Evolutionary conservation across 768 basidiomycete genomes (phyloP).

Genomic region (Suillus decipiens): DNA sequence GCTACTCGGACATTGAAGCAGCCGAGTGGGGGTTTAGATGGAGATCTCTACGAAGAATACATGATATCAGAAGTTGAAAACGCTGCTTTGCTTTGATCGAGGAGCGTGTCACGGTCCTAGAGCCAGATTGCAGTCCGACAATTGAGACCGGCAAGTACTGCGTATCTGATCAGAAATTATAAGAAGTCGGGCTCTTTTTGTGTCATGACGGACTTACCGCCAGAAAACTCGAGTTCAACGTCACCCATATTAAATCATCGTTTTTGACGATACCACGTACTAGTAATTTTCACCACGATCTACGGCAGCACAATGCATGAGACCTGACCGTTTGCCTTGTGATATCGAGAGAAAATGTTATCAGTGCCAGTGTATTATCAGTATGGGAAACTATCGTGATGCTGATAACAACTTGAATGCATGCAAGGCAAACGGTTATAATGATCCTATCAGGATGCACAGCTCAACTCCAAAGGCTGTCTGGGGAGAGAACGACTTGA

Average conservation of each 20-base stretch:
- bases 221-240: background rate
- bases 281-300: background rate
- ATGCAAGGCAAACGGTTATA: background rate
- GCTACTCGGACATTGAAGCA: slow-evolving; percentile 6
- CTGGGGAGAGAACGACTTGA: background rate
- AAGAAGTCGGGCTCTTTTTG: background rate
- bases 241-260: too few species aligned
- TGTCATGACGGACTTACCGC: background rate
- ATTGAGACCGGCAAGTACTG: background rate
- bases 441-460: background rate
- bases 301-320: background rate
- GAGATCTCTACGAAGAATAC: slow-evolving; percentile 6
- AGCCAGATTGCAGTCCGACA: background rate
- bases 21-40: slow-evolving; percentile 6
- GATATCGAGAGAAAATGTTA: background rate
- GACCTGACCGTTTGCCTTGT: background rate
- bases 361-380: background rate
- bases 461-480: background rate
- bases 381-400: background rate
- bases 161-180: slow-evolving; percentile 1
- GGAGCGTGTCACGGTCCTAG: background rate
- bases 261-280: background rate
- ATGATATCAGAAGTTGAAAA: slow-evolving; percentile 5
- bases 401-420: background rate
- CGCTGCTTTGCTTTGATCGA: slow-evolving; percentile 1